Conservation (phyloP, 495 filamentous ascomycete genomes). For the Diplogelasinospora grovesii region DNA sequence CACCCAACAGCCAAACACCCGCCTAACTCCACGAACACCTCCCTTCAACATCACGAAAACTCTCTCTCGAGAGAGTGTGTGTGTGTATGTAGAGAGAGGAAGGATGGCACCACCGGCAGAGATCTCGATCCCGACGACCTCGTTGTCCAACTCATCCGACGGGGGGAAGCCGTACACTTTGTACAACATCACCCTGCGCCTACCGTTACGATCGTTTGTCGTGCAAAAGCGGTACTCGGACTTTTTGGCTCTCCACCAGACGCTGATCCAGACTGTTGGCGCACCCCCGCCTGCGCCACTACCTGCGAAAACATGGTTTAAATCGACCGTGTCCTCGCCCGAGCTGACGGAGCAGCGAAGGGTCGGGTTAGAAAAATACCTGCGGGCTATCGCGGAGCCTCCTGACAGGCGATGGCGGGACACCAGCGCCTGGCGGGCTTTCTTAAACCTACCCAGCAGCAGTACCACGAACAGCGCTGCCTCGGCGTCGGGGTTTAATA, state of each 20-base stretch:
- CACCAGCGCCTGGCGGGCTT: conserved; percentile 74
- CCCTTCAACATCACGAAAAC: neutral
- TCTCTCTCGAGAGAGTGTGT: too few species aligned
- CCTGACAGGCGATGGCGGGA: conserved; percentile 81
- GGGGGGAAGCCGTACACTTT: conserved; percentile 72
- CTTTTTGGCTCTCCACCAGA: conserved; percentile 69
- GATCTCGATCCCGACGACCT: conserved; percentile 74
- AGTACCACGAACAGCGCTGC: conserved; percentile 29
- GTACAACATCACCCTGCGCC: conserved; percentile 86
- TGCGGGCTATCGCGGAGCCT: conserved; percentile 68
- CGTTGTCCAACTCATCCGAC: conserved; percentile 43
- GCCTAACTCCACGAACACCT: neutral
- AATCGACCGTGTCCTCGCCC: conserved; percentile 67
- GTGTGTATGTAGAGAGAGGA: conserved; percentile 7
- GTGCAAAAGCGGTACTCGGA: conserved; percentile 93
- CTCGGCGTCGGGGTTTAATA: conserved; percentile 41
- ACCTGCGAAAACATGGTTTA: conserved; percentile 80
- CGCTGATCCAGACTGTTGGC: conserved; percentile 58
- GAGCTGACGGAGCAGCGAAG: conserved; percentile 76
- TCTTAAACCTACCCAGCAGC: conserved; percentile 67
- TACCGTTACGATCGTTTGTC: conserved; percentile 80
- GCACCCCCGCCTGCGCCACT: conserved; percentile 54
- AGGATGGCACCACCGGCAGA: conserved; percentile 72
- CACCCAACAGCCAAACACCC: neutral
- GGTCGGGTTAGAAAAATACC: conserved; percentile 68